Conservation (phyloP, 2,329 filamentous ascomycete genomes). For the Scytalidium sp. region DNA sequence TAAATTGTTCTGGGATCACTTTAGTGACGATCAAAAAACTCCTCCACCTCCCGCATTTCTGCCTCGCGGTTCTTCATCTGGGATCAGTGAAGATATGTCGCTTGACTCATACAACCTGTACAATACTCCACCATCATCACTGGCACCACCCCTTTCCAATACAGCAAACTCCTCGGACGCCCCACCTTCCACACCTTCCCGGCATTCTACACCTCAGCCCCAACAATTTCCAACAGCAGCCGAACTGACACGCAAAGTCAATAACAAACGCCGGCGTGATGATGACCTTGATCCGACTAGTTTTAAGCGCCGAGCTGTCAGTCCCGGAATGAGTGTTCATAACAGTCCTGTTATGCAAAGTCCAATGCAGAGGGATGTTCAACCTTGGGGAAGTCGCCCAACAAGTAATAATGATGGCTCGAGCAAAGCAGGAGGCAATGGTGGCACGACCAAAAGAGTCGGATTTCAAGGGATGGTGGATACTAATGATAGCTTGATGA, state of each 20-base stretch:
- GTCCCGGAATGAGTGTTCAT: conserved; percentile 85
- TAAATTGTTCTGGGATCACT: conserved; percentile 74
- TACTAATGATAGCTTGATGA: conserved; percentile 93
- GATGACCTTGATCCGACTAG: conserved; percentile 86
- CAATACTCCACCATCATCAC: conserved; percentile 24
- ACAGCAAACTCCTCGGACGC: conserved; percentile 16
- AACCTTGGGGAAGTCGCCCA: conserved; percentile 70
- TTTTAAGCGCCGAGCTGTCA: conserved; percentile 90
- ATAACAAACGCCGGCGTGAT: conserved; percentile 80
- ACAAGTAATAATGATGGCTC: conserved; percentile 50
- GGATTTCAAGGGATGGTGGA: conserved; percentile 93
- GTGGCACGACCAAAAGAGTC: conserved; percentile 52
- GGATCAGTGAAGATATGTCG: conserved; percentile 65
- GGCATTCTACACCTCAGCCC: conserved; percentile 27
- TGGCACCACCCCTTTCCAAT: conserved; percentile 4
- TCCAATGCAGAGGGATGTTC: conserved; percentile 69
- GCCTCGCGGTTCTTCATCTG: conserved; percentile 55
- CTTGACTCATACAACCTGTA: conserved; percentile 15
- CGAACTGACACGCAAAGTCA: conserved; percentile 74
- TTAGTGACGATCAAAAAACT: conserved; percentile 64
- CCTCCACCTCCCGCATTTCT: conserved; percentile 52
- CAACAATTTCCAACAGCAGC: conserved; percentile 57
- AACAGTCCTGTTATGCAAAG: conserved; percentile 88
- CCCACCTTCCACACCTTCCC: conserved; percentile 23
- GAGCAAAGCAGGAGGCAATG: conserved; percentile 46